Base-by-base conservation (phyloP, 805 yeast species). In the Teunomyces pallodes region DNA sequence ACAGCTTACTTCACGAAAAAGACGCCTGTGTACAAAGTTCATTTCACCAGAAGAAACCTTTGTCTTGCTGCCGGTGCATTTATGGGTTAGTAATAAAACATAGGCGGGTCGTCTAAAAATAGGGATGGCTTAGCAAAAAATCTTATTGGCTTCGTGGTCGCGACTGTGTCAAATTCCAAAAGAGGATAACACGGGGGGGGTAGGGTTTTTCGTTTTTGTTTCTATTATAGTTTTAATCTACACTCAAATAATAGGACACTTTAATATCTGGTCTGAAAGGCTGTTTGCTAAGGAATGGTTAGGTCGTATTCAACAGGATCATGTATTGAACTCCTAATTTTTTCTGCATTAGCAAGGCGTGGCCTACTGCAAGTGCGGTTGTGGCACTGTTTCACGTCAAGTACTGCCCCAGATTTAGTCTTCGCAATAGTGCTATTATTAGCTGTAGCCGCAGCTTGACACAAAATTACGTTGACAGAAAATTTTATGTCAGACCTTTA, bases 21-120 rank as follows among this genome's bases (percentile, higher is more conserved):
- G 66, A 90, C 97, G 0, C 96, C 97, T 3, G 94, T 94, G 26
- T 94, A 86, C 71, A 89, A 88, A 58, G 96, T 94, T 31, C 90
- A 86, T 60, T 92, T 94, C 64, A 92, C 98, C 1, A 77, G 96
- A 64, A 76, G 96, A 51, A 94, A 94, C 69, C 70, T 94, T 56
- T 91, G 96, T 57, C 75, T 94, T 32, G 96, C 97, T 0, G 97
- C 89, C 24, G 98, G 99, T 45, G 94, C 94, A 3, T 90, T 86
- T 45, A 56, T 56, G 53, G 60, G 67, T 1, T 68, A 49, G 24
- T 6, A 6, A 20, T 20, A 20, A 20, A 20, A 20, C 6, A 20
- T 20, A 49, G 20, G 29, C 30, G 41, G 28, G 10, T 10, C 9
- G 16, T 38, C 41, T 38, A 38, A 38, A 38, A 38, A 38, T 38